Evolutionary conservation across 1,139 yeast genomes (phyloP), one percentile per base, ranked within the genome.

Genomic region (Yamadazyma atmosphaerica): DNA sequence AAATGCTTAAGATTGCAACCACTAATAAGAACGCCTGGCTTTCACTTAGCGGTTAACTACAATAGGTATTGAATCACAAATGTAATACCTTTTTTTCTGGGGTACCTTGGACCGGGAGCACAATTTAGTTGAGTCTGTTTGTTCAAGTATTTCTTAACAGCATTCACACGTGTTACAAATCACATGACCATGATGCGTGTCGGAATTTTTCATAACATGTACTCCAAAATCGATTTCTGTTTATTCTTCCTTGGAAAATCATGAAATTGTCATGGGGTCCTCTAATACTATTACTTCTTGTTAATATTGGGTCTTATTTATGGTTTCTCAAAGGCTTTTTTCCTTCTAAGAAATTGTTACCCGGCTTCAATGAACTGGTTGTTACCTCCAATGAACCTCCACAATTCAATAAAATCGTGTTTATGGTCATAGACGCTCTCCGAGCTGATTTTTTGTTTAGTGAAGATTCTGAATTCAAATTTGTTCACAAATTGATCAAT

Each of bases 401-500:
- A 1, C 75, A 74, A 38, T 92, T 88, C 55, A 75, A 81, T 38
- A 81, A 79, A 47, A 60, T 89, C 28, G 79, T 92, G 1, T 59
- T 94, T 23, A 81, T 94, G 79, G 94, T 94, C 3, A 83, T 94
- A 5, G 99, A 94, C 63, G 98, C 98, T 2, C 70, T 92, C 71
- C 66, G 99, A 45, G 73, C 94, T 10, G 98, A 94, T 57, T 90
- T 89, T 56, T 63, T 89, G 59, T 92, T 78, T 55, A 80, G 87
- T 1, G 71, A 75, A 22, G 77, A 88, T 1, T 63, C 82, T 1
- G 52, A 58, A 29, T 87, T 92, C 84, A 36, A 55, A 0, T 79
- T 77, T 52, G 74, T 86, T 2, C 98, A 92, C 50, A 49, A 61
- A 5, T 61, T 89, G 46, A 68, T 92, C n/a, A 72, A 76, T 36